Evolutionary conservation across 805 yeast species (phyloP), one percentile per base, ranked within the genome.

Genomic region (Candida berthetii): DNA sequence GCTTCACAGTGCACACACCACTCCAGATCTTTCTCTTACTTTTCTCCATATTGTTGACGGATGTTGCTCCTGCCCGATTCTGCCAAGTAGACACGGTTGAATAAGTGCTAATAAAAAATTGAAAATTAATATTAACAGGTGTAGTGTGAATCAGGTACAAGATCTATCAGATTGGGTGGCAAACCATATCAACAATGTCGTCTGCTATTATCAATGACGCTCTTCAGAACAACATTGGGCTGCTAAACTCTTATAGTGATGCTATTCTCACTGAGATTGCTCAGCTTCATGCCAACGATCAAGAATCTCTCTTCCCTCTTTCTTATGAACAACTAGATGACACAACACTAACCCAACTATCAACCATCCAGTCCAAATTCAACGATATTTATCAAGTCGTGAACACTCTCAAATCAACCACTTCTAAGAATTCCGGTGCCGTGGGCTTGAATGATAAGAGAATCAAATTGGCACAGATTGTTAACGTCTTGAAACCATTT

Each of bases 181-280:
- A 13, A 27, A 10, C 29, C 13, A 10, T 10, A 27, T 4, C n/a
- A 13, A 27, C 29, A 8, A 47, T 49, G 53, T 39, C 51, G 2
- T 37, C 53, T 14, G 46, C 48, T 3, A 37, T 51, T 18, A 45
- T 51, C 22, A 49, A 46, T 24, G 50, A 48, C 27, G 20, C 46
- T 7, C 38, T 51, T 2, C 50, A 48, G 42, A 47, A 39, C 7
- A 44, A 35, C 27, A 33, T 52, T 11, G 14, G 11, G 2, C 20
- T 38, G 7, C 38, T 52, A 17, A 49, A 52, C 19, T 35, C 27
- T 2, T 38, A 41, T 15, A 43, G 52, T 4, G 36, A 48, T 14
- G 35, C 35, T 2, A 39, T 50, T 2, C 32, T 52, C 3, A 40
- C 44, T 22, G 44, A 49, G 28, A 35, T 48, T 10, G 52, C 55